Base-by-base conservation (phyloP, 2,329 filamentous ascomycete genomes). In the Talaromyces sp. region DNA sequence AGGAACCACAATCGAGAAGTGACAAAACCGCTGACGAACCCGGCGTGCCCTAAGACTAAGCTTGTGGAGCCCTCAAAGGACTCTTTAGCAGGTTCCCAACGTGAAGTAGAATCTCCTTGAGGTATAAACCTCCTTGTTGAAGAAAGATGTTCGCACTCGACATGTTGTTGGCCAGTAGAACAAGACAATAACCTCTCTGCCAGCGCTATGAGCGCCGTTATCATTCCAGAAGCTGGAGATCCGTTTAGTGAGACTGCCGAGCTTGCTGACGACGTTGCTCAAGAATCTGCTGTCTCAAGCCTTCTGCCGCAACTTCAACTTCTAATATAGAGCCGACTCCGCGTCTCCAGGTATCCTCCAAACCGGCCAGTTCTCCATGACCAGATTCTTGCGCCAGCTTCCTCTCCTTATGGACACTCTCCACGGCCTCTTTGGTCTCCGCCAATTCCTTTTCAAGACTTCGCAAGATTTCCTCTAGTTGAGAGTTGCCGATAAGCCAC, bases 401-500 rank as follows among this genome's bases (percentile, higher is more conserved):
- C 65, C 95, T 84, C 72, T 86, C 82, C 66, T 89, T 81, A 69
- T 93, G 93, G 10, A 95, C 82, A 43, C 85, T 75, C 74, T 97
- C 93, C 57, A 93, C 85, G 69, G 90, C 87, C 66, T 85, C 83
- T 75, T 88, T 89, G 22, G 85, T 80, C 45, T 82, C 84, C 15
- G 87, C 88, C 59, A 98, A 82, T 72, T 97, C 92, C 52, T 83
- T 82, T 82, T 98, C 94, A 31, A 96, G 73, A 13, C 77, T 77
- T 60, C 84, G 84, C 61, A 96, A 78, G 49, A 92, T 85, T 50
- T 87, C 86, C 79, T 97, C 94, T 22, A 93, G 78, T 70, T 91
- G 87, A 71, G 89, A 87, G 77, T 99, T 99, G 6, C 87, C 87
- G 9, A 96, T 85, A 63, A 99, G 83, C 94, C 95, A 98, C 10